Base-by-base conservation (phyloP, 2,329 filamentous ascomycete species). In the Aspergillus clavatus region DNA sequence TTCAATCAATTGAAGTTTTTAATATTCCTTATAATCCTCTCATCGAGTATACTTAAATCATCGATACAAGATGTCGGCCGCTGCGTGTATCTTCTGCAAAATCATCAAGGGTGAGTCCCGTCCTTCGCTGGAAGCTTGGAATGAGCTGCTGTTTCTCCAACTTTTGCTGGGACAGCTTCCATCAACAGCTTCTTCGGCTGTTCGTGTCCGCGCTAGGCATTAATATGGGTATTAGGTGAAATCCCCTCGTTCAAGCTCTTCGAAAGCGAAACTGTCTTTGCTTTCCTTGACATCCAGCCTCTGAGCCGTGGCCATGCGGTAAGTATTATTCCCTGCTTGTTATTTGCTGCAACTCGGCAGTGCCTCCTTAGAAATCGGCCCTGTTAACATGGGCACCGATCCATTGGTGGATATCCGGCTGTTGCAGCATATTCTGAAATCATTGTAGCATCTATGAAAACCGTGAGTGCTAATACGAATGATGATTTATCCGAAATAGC, bases 181-280 rank as follows among this genome's bases (percentile, higher is more conserved):
- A 42, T 49, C 36, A 11, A 53, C 44, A 35, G 6, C 8, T 10
- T n/a, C 21, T 22, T 14, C 27, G 19, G 16, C 16, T 18, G 12
- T 33, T 3, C 19, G 40, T 28, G 37, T 38, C 28, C 31, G 35
- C 7, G 37, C 50, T 53, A 47, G 49, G 18, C 18, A 18, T 26
- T 14, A 14, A 28, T 40, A 38, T 55, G 47, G 54, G 31, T 23
- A 31, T 48, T 59, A 96, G 90, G 90, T 55, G 91, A 97, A 51
- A 96, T 98, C 68, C 93, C 93, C 39, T 91, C 83, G 58, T 85
- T 97, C 77, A 98, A 96, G 80, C 83, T 98, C 71, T 90, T 88
- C 66, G 93, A 98, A 73, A 93, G 81, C 60, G 87, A 95, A 28
- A 95, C 91, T 74, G 87, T 91, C 37, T 78, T 95, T 51, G 93